Base-by-base conservation (phyloP, 2,329 filamentous ascomycete species). In the Fusarium papillatum region DNA sequence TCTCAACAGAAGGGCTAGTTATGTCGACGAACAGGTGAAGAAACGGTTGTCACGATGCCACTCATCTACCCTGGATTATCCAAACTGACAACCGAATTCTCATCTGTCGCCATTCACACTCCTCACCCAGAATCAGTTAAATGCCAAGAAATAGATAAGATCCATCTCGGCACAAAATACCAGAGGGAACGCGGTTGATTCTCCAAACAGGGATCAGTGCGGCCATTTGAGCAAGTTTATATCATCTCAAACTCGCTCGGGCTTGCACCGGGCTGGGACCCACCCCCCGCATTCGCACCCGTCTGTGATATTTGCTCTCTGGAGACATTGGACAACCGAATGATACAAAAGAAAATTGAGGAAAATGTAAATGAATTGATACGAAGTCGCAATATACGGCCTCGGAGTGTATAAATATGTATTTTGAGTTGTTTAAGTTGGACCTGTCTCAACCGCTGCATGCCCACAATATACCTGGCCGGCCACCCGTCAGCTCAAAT, bases 181-280 rank as follows among this genome's bases (percentile, higher is more conserved):
- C 31, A 64, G n/a, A 61, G 59, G 31, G 22, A 38, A 43, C 64
- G 31, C 64, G 31, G 41, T 31, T 4, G 57, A 63, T 34, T n/a
- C 36, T 36, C 36, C 68, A 59, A 53, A 53, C 70, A 75, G 71
- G 76, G 71, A 64, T 76, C 66, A 34, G 53, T 84, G 84, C 82
- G 84, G 77, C 73, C 76, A 81, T 85, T 85, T 85, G 84, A 85
- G 84, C 84, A 85, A 85, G 84, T 85, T 85, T 84, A 79, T 76
- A 74, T 68, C 46, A 22, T 75, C 78, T 74, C 71, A 73, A 68
- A 74, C 62, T 65, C 70, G 48, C 43, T 41, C 60, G 46, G 60
- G 55, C 67, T 64, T 64, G 66, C 59, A 63, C 69, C 68, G 36
- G 55, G 57, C 36, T 60, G 53, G 71, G 69, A 48, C 69, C 71